Percentiles rank a stretch among this genome's conserved stretches.
Evolutionary conservation across 495 filamentous ascomycete species (phyloP).

Genomic region (Penicillium longicatenatum): DNA sequence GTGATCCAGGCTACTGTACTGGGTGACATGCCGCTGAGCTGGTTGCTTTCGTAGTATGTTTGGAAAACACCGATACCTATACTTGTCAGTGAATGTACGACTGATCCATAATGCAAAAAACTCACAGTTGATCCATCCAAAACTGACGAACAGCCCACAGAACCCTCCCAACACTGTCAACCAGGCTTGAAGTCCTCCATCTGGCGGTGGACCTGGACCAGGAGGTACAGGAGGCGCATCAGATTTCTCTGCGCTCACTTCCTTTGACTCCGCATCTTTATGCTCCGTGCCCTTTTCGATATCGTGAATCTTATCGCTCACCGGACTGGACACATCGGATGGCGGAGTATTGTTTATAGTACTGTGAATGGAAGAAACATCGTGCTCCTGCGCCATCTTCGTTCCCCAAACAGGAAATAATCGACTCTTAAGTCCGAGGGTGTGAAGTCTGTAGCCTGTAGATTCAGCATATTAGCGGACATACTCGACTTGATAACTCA

Average conservation of each 20-base stretch:
- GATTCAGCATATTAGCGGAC: neutral
- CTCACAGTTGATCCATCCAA: constrained; percentile 63
- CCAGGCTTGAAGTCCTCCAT: constrained; percentile 71
- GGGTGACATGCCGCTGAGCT: constrained; percentile 42
- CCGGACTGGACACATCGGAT: neutral
- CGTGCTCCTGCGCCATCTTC: neutral
- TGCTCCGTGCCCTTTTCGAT: constrained; percentile 2
- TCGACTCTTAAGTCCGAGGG: neutral
- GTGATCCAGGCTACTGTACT: constrained; percentile 54
- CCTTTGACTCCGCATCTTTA: neutral
- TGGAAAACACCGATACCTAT: constrained; percentile 63
- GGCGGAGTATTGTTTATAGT: neutral
- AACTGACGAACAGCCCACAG: constrained; percentile 63
- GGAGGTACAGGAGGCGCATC: constrained; percentile 20
- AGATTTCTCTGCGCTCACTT: constrained; percentile 20
- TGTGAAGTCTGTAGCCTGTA: neutral
- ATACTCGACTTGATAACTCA: neutral
- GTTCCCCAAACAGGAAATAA: neutral
- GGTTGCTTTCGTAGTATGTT: constrained; percentile 54
- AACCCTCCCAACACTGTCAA: constrained; percentile 64
- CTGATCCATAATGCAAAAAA: neutral
- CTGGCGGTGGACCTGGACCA: constrained; percentile 51
- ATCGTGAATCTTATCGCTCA: neutral
- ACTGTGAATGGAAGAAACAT: neutral
- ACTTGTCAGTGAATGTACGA: neutral